Evolutionary conservation across 148 eudicot genomes (phyloP), one percentile per base, ranked within the genome.

Genomic region (Fagopyrum tataricum): DNA sequence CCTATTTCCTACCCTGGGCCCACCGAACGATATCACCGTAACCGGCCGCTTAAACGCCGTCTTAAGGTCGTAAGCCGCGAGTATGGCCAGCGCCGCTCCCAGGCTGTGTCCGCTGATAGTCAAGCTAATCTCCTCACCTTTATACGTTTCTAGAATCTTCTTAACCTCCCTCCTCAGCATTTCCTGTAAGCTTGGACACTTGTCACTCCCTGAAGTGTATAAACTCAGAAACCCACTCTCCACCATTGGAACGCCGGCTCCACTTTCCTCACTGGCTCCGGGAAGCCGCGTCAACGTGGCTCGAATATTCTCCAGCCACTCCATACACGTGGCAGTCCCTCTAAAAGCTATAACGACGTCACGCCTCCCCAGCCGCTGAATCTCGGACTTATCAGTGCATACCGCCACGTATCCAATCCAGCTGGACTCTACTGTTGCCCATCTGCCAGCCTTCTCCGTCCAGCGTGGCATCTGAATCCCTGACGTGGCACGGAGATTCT

Each of bases 391-490:
- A 77, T 89, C 88, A 1, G 82, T 70, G 59, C 90, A 85, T 0
- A 91, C 87, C 0, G 96, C 98, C 76, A 94, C 91, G 80, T 88
- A 94, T 9, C 98, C 98, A 0, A 88, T 86, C 96, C 98, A 89
- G 84, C 85, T 88, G 24, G 97, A 85, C 67, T 75, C 78, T 7
- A 39, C 59, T 3, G 37, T 58, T 55, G 78, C 67, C 88, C 85
- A 82, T 3, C 76, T 78, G 1, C 80, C 84, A 6, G 71, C 83
- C 67, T 53, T 77, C 5, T 73, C 82, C 0, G 82, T 79, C 98
- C 97, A 94, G 2, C 67, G 72, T 18, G 98, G 97, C 41, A 91
- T 56, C 14, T 79, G 80, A 31, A 94, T 85, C 1, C 91, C 86
- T 1, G 93, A 87, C 41, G 98, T 89, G 79, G 96, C 96, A 2